Evolutionary conservation across 2,329 filamentous ascomycete species (phyloP), one percentile per base, ranked within the genome.

Genomic region (Talaromyces sp.): DNA sequence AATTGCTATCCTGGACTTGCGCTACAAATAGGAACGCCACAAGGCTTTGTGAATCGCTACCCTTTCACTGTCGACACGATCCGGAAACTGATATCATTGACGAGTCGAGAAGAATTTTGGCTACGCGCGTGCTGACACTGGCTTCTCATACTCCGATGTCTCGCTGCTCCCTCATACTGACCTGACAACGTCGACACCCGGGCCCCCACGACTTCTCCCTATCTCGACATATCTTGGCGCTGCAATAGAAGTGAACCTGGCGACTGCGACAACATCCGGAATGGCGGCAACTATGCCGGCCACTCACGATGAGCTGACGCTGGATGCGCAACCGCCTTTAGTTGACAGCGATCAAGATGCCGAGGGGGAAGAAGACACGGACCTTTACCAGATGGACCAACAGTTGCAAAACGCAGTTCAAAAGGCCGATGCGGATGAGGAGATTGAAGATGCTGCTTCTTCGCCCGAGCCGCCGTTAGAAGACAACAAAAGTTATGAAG

Each of bases 291-390:
- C 68, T 57, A 68, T 73, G 74, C 72, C 72, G 70, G 70, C 72
- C 68, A 68, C 70, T 61, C 68, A 72, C 64, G 69, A 74, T 62
- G 70, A 75, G 64, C 66, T 69, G 53, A 67, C 69, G 59, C 65
- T 69, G 61, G 69, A 71, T 63, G 66, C 69, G 46, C 68, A 68
- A 35, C 61, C 67, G 32, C 72, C 75, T 58, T 61, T 70, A 61
- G 66, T 71, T 50, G 75, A 76, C 60, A 77, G 75, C 63, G 76
- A 78, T 57, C 71, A 74, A 65, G 76, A 78, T 61, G 76, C 76
- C 21, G 75, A 77, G 60, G 76, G 76, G n/a, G 75, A 77, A 61
- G 75, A 77, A 54, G 74, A 76, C 58, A 74, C 74, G 17, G 75
- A 77, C 58, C 59, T 77, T 32, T 76, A 75, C 58, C 69, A 70